phyloP scores from a whole-genome alignment of 192 early-diverging fungal species.

The Allomyces javanicus region DNA sequence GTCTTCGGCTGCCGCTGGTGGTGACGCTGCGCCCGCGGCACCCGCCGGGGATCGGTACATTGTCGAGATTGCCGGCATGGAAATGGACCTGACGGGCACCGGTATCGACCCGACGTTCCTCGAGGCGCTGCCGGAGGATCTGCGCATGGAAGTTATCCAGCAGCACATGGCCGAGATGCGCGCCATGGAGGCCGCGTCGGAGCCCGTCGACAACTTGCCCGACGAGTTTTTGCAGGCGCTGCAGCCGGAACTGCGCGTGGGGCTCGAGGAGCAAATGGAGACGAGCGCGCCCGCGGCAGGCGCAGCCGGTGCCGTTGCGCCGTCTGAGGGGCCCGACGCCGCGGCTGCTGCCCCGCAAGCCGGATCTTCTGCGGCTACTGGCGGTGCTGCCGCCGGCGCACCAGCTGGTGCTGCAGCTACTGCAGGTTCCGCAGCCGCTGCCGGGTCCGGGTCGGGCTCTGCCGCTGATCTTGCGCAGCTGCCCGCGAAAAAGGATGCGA shows the following conservation, averaged over 20 bases:
- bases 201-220: not conserved
- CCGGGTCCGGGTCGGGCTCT: constrained; percentile 5
- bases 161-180: constrained; percentile 44
- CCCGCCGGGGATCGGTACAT: constrained; percentile 18
- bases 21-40: constrained; percentile 4
- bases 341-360: constrained; percentile 22
- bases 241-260: constrained; percentile 73
- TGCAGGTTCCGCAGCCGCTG: not conserved
- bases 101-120: constrained; percentile 90
- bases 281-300: constrained; percentile 33
- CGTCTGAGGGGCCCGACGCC: not conserved
- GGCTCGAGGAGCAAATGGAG: constrained; percentile 56
- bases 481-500: constrained; percentile 33
- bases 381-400: constrained; percentile 15
- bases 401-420: not conserved
- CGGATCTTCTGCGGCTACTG: constrained; percentile 32
- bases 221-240: constrained; percentile 74
- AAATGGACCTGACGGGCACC: constrained; percentile 75
- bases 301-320: constrained; percentile 5
- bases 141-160: constrained; percentile 78
- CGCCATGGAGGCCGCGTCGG: not conserved
- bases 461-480: constrained; percentile 14
- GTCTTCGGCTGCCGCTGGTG: constrained; percentile 4
- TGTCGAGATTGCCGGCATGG: constrained; percentile 55
- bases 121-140: constrained; percentile 80